phyloP scores from a whole-genome alignment of 306 rosid species.

The Dalbergia oliveri region DNA sequence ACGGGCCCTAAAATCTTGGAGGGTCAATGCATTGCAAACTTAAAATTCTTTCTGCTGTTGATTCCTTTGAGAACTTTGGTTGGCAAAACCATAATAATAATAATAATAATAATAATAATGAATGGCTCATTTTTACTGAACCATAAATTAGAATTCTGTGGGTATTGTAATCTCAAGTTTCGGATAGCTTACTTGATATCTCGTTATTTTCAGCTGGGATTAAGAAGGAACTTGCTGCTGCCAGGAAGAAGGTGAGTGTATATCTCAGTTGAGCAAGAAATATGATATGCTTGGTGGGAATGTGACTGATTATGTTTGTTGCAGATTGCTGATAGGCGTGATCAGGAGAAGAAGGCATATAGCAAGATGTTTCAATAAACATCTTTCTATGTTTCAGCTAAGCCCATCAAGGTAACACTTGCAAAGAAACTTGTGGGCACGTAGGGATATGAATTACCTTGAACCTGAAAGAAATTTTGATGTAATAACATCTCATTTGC shows the following conservation, averaged over 20 bases:
- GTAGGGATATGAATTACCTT: neutral
- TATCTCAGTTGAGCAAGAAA: neutral
- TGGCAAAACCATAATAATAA: too few species aligned
- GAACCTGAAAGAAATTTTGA: neutral
- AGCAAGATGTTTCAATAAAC: constrained; percentile 80
- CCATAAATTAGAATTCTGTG: neutral
- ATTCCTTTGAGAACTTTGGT: too few species aligned
- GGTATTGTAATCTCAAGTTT: constrained; percentile 4
- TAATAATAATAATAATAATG: too few species aligned
- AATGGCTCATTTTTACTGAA: neutral
- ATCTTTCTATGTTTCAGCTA: constrained; percentile 37
- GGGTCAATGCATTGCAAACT: too few species aligned
- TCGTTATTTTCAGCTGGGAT: constrained; percentile 72
- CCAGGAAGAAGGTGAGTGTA: constrained; percentile 73
- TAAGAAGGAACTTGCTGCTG: constrained; percentile 78
- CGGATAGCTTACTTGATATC: constrained; percentile 26
- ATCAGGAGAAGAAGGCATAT: constrained; percentile 81
- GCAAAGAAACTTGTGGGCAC: neutral
- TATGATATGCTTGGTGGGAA: neutral
- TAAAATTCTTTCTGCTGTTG: too few species aligned
- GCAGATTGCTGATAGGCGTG: constrained; percentile 80
- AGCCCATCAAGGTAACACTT: neutral
- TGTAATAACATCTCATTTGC: neutral
- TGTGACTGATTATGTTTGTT: constrained; percentile 1
- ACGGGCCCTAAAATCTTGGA: too few species aligned